Percentiles rank a stretch among this genome's conserved stretches.
phyloP scores from a whole-genome alignment of 108 stramenopile species.

The Skeletonema costatum region DNA sequence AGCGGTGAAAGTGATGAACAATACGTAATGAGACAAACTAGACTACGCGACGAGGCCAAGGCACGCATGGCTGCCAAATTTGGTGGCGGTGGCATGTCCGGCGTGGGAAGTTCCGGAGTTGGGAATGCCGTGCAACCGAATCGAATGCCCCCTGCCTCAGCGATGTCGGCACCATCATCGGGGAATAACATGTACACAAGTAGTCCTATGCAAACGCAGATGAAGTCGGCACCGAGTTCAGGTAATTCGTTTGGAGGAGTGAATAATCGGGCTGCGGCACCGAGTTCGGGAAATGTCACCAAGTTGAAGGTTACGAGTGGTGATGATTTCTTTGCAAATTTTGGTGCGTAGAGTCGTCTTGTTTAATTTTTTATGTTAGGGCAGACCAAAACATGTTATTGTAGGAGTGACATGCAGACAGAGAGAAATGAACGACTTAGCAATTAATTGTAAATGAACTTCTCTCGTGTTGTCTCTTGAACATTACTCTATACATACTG shows the following conservation, averaged over 20 bases:
- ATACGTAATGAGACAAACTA: slow-evolving; percentile 88
- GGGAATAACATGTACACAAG: slow-evolving; percentile 7
- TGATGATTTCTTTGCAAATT: slow-evolving; percentile 86
- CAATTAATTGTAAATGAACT: not conserved
- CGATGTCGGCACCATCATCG: slow-evolving; percentile 41
- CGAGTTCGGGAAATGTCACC: slow-evolving; percentile 29
- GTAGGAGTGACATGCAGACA: not conserved
- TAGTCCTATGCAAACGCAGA: not conserved
- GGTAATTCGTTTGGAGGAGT: slow-evolving; percentile 12
- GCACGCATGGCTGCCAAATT: slow-evolving; percentile 87
- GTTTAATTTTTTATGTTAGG: not conserved
- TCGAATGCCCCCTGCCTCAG: slow-evolving; percentile 11
- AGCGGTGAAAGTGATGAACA: slow-evolving; percentile 91
- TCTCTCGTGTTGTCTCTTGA: not conserved
- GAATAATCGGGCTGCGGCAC: slow-evolving; percentile 1
- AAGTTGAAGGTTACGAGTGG: slow-evolving; percentile 49
- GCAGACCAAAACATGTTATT: not conserved
- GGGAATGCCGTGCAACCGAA: slow-evolving; percentile 28
- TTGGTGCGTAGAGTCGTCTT: slow-evolving; percentile 58
- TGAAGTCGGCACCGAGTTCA: slow-evolving; percentile 16
- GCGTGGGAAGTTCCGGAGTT: slow-evolving; percentile 32
- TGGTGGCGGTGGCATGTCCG: slow-evolving; percentile 66
- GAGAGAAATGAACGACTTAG: not conserved
- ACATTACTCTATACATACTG: not conserved
- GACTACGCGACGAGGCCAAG: slow-evolving; percentile 82